Evolutionary conservation across 2,329 filamentous ascomycete species (phyloP).

Genomic region (Colletotrichum paranaense): DNA sequence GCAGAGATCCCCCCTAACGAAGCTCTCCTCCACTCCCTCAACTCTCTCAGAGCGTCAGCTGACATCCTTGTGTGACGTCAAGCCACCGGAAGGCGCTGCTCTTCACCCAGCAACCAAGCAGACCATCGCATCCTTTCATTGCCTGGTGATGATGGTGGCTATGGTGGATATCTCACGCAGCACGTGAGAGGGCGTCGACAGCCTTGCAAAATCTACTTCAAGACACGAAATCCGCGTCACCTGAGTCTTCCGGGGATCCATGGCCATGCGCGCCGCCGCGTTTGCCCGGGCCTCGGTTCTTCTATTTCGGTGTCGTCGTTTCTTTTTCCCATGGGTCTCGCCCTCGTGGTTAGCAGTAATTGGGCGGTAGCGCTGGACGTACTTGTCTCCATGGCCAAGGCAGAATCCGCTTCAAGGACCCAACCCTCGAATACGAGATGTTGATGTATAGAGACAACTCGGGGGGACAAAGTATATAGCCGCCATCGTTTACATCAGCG

Average conservation of each 20-base stretch:
- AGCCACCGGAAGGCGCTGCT: neutral
- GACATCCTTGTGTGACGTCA: constrained; percentile 13
- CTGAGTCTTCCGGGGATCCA: neutral
- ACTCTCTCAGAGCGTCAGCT: neutral
- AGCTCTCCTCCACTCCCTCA: neutral
- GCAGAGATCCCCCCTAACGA: neutral
- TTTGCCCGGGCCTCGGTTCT: neutral
- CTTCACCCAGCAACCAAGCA: neutral
- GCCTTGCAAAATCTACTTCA: neutral
- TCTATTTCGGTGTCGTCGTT: neutral
- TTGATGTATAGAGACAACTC: neutral
- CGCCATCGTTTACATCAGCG: no score
- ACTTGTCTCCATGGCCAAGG: constrained; percentile 1
- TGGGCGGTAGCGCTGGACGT: constrained; percentile 13
- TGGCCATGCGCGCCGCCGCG: constrained; percentile 8
- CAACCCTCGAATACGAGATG: neutral
- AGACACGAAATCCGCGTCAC: neutral
- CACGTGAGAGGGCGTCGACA: constrained; percentile 24
- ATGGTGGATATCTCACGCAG: neutral
- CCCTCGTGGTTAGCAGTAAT: neutral
- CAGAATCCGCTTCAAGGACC: neutral
- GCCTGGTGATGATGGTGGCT: neutral
- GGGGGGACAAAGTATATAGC: no score
- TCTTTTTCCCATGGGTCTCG: constrained; percentile 3
- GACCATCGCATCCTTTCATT: neutral